phyloP scores from a whole-genome alignment of 768 basidiomycete species.

The Termitomyces sp. region DNA sequence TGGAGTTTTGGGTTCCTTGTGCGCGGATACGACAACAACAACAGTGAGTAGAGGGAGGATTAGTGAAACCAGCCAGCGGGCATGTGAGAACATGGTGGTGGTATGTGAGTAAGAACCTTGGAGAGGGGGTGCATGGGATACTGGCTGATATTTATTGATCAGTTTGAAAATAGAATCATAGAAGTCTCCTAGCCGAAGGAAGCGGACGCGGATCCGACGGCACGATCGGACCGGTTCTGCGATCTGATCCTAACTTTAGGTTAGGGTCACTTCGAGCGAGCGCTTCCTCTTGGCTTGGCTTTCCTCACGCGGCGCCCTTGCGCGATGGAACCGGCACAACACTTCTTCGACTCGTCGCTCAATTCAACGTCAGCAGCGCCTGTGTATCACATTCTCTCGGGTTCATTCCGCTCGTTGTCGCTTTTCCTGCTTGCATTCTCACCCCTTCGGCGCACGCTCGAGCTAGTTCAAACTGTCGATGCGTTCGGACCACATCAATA shows the following conservation, averaged over 20 bases:
- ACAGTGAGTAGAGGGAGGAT: slow-evolving; percentile 20
- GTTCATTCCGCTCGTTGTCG: slow-evolving; percentile 52
- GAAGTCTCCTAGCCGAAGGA: slow-evolving; percentile 5
- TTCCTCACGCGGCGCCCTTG: too few species aligned
- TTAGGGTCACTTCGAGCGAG: too few species aligned
- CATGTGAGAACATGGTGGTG: neutral
- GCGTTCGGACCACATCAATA: slow-evolving; percentile 55
- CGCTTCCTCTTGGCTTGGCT: too few species aligned
- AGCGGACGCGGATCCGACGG: slow-evolving; percentile 16
- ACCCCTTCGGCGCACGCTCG: slow-evolving; percentile 36
- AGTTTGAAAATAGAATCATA: neutral
- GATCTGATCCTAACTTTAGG: slow-evolving; percentile 13
- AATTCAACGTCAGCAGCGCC: slow-evolving; percentile 4
- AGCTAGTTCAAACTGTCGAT: slow-evolving; percentile 39
- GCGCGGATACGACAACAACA: slow-evolving; percentile 36
- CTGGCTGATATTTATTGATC: neutral
- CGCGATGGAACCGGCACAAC: too few species aligned
- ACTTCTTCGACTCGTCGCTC: neutral
- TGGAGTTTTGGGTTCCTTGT: slow-evolving; percentile 42
- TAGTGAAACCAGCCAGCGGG: slow-evolving; percentile 18
- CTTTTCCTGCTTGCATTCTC: slow-evolving; percentile 51
- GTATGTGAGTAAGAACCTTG: neutral
- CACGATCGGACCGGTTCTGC: slow-evolving; percentile 1
- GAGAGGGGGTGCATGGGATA: neutral
- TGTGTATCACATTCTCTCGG: slow-evolving; percentile 40